A percentile compares a stretch with the other conserved stretches of the same genome.
Conservation (phyloP, 2,329 filamentous ascomycete genomes). For the Monilinia aucupariae region DNA sequence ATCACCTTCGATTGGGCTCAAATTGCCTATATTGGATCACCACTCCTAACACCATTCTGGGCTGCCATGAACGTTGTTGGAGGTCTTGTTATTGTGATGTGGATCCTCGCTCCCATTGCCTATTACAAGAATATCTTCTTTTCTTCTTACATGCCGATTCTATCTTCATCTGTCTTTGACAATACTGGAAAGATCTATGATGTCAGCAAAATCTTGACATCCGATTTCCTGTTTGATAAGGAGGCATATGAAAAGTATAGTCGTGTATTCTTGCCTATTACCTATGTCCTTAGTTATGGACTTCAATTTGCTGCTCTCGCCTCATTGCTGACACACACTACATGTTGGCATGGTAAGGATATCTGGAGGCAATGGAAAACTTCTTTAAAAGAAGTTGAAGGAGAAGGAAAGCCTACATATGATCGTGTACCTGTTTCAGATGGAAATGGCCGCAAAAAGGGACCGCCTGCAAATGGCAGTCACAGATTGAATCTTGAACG, state of each 20-base stretch:
- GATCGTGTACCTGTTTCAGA: conserved; percentile 40
- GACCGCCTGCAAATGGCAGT: background rate
- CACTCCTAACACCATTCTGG: conserved; percentile 79
- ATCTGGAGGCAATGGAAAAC: conserved; percentile 72
- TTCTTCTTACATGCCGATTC: conserved; percentile 79
- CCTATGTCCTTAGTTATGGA: conserved; percentile 80
- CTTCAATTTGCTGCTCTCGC: conserved; percentile 80
- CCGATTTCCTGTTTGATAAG: conserved; percentile 71
- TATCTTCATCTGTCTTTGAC: conserved; percentile 80
- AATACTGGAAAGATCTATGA: conserved; percentile 76
- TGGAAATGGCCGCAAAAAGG: conserved; percentile 16
- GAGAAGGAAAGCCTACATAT: conserved; percentile 47
- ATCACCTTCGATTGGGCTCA: conserved; percentile 91
- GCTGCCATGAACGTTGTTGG: conserved; percentile 79
- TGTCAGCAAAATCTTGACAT: conserved; percentile 71
- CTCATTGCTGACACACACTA: conserved; percentile 72
- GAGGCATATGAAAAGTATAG: conserved; percentile 76
- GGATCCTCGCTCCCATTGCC: conserved; percentile 72
- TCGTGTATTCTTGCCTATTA: conserved; percentile 78
- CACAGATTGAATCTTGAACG: conserved; percentile 23
- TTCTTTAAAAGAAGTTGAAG: conserved; percentile 59
- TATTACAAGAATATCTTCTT: conserved; percentile 78
- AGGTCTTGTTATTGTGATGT: conserved; percentile 76
- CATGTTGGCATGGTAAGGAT: conserved; percentile 78
- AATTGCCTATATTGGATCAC: conserved; percentile 77